Evolutionary conservation across 2,329 filamentous ascomycete species (phyloP).

Genomic region (Colletotrichum kahawae): DNA sequence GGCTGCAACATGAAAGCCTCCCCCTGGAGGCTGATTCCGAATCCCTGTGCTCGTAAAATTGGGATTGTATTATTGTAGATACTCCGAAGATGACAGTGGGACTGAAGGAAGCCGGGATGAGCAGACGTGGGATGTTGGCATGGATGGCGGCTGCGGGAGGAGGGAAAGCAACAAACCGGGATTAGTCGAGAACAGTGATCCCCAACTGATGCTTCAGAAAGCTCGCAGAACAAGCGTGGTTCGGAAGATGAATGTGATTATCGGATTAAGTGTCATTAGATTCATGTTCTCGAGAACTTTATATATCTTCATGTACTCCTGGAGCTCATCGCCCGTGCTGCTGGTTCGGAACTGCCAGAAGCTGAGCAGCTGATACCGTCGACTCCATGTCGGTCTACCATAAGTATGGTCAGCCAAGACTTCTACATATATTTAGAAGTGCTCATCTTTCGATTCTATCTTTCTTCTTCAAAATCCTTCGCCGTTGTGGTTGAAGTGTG

Average conservation of each 20-base stretch:
- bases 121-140: background rate
- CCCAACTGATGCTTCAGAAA: too few species aligned
- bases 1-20: background rate
- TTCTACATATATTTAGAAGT: background rate
- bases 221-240: too few species aligned
- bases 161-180: too few species aligned
- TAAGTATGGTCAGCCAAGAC: background rate
- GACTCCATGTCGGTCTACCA: background rate
- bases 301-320: rapidly evolving
- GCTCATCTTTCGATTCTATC: background rate
- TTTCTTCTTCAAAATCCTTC: background rate
- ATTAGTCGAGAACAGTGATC: too few species aligned
- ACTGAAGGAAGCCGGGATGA: background rate
- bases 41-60: too few species aligned
- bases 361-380: background rate
- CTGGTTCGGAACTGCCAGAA: background rate
- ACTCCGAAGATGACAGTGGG: background rate
- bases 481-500: too few species aligned
- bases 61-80: too few species aligned
- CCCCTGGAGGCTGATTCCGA: rapidly evolving
- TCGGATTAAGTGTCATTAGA: too few species aligned
- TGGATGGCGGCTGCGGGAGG: too few species aligned
- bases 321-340: background rate
- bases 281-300: rapidly evolving
- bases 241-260: too few species aligned